Evolutionary conservation across 306 rosid species (phyloP), one percentile per base, ranked within the genome.

Genomic region (Sophora flavescens): DNA sequence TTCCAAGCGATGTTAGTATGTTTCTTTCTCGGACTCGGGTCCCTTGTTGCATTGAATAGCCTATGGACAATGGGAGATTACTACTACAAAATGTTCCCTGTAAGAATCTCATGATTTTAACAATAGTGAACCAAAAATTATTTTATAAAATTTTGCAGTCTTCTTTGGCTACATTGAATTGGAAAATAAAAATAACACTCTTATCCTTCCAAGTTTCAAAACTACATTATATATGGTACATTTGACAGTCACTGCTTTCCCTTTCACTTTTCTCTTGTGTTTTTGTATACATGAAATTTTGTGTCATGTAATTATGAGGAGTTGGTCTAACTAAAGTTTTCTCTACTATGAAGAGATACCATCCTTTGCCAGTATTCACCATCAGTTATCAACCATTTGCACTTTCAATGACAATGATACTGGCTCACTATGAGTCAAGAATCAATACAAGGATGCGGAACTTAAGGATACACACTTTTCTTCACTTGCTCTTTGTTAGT

Each of bases 1-100:
- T 18, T 26, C 22, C 78, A 16, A 80, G 90, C 90, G 51, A 57
- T 78, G 44, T 35, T 66, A 3, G 87, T 86, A 45, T 90, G 92
- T 66, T 90, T 90, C 82, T 3, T 88, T 82, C 92, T 90, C 9
- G 92, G 95, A 28, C 18, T 87, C n/a, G 95, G 95, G 22, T 80
- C 87, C 11, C 89, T 86, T 5, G 80, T 87, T 8, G 42, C 88
- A 2, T 90, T 90, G 90, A 87, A 57, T 72, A 86, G 81, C 68
- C 71, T 90, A 84, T 78, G 88, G 11, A 88, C 87, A 1, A 84
- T 87, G 15, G 75, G 61, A 76, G 95, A 90, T 50, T 90, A 90
- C 85, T 88, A 87, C 75, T 87, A 87, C 48, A 53, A 12, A 36
- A 1, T 70, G 32, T 70, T 70, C 7, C 75, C 75, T 35, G 63